Base-by-base conservation (phyloP, 1,284 basidiomycete genomes). In the Cryptococcus hybrid region DNA sequence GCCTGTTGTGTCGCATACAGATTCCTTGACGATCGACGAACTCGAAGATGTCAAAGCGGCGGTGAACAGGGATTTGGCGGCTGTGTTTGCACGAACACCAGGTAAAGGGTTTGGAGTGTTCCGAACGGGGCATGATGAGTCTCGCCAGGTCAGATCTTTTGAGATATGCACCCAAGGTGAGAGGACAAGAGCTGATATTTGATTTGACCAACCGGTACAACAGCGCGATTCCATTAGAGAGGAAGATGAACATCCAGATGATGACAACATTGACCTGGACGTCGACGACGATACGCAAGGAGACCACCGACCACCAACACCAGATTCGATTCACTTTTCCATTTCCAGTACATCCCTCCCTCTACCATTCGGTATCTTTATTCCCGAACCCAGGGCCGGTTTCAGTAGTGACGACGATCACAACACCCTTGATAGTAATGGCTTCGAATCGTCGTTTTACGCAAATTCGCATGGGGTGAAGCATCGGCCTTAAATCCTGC, bases 391-490 rank as follows among this genome's bases (percentile, higher is more conserved):
- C 3, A 49, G 46, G 18, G 18, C 18, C 18, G 18, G 18, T 18
- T 18, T 18, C 18, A 18, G 18, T 18, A 18, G 18, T 18, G 18
- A 18, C 18, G 18, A 18, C 18, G 18, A 18, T 18, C 18, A 18
- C 18, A 18, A 18, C 18, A 18, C 18, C 30, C 18, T n/a, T 48
- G 6, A 12, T 6, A n/a, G 35, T 12, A 11, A 12, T 36, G 11
- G 11, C 30, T 3, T 43, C 35, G 52, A 57, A 24, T 50, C 52
- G 18, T 49, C 54, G 2, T 56, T 59, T 51, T 58, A 36, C 64
- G 73, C 36, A 15, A 55, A 44, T 77, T 66, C 52, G 54, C 65
- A 11, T 76, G 75, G 74, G 74, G 75, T 13, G 46, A 56, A 36
- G 73, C 72, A 3, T 58, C 66, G 24, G 68, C 71, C 3, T 53